Percentiles rank a stretch among this genome's conserved stretches.
Conservation (phyloP, 805 yeast species). For the Yamadazyma endophytica region DNA sequence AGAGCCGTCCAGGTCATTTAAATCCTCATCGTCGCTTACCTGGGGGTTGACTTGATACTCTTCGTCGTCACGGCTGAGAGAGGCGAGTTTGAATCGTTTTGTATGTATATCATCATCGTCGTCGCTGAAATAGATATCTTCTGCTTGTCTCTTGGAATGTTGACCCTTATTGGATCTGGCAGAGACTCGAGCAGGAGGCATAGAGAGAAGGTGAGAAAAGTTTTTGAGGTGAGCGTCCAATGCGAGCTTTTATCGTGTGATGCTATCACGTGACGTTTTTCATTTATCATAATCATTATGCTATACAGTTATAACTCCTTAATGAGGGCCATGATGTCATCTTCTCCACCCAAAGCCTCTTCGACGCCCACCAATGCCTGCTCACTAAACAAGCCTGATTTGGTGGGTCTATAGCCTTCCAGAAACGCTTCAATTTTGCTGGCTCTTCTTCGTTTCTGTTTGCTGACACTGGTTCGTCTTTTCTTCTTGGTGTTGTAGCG, state of each 20-base stretch:
- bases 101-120: conserved; percentile 6
- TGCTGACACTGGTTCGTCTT: conserved; percentile 14
- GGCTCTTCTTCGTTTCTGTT: conserved; percentile 51
- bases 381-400: conserved; percentile 73
- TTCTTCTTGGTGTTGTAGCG: conserved; percentile 11
- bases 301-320: conserved; percentile 19
- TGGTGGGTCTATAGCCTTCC: conserved; percentile 72
- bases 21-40: background rate
- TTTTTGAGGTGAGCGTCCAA: background rate
- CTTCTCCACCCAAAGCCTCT: conserved; percentile 55
- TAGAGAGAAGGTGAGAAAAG: background rate
- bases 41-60: conserved; percentile 3
- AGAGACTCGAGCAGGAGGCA: conserved; percentile 25
- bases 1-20: background rate
- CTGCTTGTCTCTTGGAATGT: conserved; percentile 24
- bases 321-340: conserved; percentile 41
- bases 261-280: too few relatives aligned
- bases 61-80: conserved; percentile 9
- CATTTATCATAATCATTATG: too few relatives aligned
- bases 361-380: conserved; percentile 72
- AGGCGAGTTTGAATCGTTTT: conserved; percentile 3
- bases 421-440: conserved; percentile 71
- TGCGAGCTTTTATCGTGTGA: too few relatives aligned
- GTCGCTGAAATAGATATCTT: conserved; percentile 2
- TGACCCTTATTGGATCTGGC: conserved; percentile 37